Evolutionary conservation across 768 basidiomycete species (phyloP), one percentile per base, ranked within the genome.

Genomic region (Termitomyces sp.): DNA sequence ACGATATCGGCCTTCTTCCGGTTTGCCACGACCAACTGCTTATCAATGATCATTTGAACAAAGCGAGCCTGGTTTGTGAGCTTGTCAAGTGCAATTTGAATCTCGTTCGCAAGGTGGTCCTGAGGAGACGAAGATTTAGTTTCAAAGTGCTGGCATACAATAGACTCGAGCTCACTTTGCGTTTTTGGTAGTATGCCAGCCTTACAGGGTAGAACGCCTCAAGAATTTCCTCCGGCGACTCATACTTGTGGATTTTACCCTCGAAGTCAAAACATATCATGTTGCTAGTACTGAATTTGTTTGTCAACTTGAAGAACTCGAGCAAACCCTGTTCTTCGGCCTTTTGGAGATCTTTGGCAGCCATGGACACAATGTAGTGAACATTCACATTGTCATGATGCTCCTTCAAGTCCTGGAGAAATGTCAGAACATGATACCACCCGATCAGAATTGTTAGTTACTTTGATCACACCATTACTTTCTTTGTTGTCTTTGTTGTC

Each of bases 181-280:
- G 88, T 63, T 93, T 92, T 73, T 95, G 93, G 68, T 99, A 99
- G 71, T 82, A 93, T 26, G 90, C 85, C 59, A 99, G 72, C 15
- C 97, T 84, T 54, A 85, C 74, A 26, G 91, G 89, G 66, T 91
- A 99, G 67, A 97, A 99, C 38, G 97, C 95, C 59, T 91, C 85
- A 44, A 98, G 70, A 51, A 99, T 91, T 61, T 94, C 88, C 66
- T 98, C 97, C 0, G 97, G 84, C 0, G 85, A 81, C 17, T 81
- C 75, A 69, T 98, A 98, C 71, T 87, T 95, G 74, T 87, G 93
- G 74, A 99, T 96, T 76, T 96, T 97, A 62, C 92, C 88, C 17
- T 95, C 90, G 57, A 90, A 82, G 70, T 99, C 96, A 70, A 99
- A 99, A 71, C 93, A 94, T 17, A 98, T 97, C 97, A 99, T 98